These are phyloP conservation scores for Amyloporia xantha DNA, from an alignment of 768 basidiomycete species.

Conservation along the genomic window DNA sequence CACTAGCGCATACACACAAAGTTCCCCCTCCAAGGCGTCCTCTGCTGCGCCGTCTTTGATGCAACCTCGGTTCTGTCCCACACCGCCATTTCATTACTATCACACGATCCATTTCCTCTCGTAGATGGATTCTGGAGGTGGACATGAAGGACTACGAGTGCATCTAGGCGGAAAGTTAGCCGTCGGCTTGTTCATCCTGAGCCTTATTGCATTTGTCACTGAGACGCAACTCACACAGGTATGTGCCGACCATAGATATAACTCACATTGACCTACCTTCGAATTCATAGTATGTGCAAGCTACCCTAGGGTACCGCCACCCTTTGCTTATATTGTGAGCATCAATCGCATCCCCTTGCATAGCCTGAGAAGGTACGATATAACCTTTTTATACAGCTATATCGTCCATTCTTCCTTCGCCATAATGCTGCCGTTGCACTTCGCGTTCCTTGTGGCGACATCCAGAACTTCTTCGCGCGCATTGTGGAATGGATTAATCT, in stretches of 20 bases:
- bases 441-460: constrained; percentile 52
- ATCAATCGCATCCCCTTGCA: not conserved
- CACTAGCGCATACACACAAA: no score
- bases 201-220: constrained; percentile 64
- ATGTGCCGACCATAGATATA: not conserved
- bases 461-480: constrained; percentile 41
- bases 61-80: no score
- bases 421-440: constrained; percentile 77
- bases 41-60: no score
- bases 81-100: no score
- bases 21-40: no score
- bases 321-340: constrained; percentile 55
- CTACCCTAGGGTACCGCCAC: constrained; percentile 68
- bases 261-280: not conserved
- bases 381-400: constrained; percentile 44
- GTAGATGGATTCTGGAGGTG: not conserved
- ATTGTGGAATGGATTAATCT: constrained; percentile 45
- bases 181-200: constrained; percentile 47
- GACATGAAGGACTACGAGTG: constrained; percentile 7
- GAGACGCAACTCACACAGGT: constrained; percentile 80
- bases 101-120: no score
- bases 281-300: constrained; percentile 79
- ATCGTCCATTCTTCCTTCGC: constrained; percentile 79
- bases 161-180: constrained; percentile 42
- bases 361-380: not conserved